Conservation (phyloP, 139 green algal species). For the Picochlorum sp. region DNA sequence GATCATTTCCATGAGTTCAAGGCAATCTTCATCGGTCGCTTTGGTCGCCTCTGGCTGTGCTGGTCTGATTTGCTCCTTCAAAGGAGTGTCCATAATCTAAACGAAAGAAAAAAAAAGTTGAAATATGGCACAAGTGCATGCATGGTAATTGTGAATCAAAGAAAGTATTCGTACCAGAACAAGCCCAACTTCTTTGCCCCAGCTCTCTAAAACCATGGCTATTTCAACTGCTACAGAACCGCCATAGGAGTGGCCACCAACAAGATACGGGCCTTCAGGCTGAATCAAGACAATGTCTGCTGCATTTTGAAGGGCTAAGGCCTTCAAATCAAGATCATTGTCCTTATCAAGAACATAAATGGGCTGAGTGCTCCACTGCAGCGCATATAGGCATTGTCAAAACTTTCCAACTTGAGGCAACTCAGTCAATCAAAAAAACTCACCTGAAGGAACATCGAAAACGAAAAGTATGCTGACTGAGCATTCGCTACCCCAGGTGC, state of each 20-base stretch:
- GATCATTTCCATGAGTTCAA: constrained; percentile 91
- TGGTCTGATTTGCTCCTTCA: constrained; percentile 48
- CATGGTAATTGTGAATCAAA: not conserved
- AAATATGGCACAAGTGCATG: not conserved
- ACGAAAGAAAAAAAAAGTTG: not conserved
- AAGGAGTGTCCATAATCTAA: constrained; percentile 75
- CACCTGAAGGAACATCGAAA: constrained; percentile 35
- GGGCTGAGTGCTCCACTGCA: constrained; percentile 59
- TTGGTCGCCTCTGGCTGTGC: constrained; percentile 34
- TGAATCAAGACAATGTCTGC: constrained; percentile 65
- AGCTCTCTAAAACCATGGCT: constrained; percentile 64
- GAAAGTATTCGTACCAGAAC: too few species aligned
- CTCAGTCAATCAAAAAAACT: too few species aligned
- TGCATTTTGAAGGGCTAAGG: constrained; percentile 55
- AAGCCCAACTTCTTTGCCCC: constrained; percentile 64
- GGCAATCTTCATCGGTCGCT: constrained; percentile 56
- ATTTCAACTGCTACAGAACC: constrained; percentile 72
- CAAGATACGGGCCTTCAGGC: constrained; percentile 64
- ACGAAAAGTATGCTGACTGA: constrained; percentile 70
- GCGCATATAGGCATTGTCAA: too few species aligned
- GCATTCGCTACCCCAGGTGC: constrained; percentile 81
- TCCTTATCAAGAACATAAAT: constrained; percentile 89
- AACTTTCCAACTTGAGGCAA: too few species aligned
- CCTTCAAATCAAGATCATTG: constrained; percentile 68
- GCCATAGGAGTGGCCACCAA: constrained; percentile 75